These are phyloP conservation scores for Medicago arabica DNA, from an alignment of 306 rosid genomes.

Conservation along the genomic window DNA sequence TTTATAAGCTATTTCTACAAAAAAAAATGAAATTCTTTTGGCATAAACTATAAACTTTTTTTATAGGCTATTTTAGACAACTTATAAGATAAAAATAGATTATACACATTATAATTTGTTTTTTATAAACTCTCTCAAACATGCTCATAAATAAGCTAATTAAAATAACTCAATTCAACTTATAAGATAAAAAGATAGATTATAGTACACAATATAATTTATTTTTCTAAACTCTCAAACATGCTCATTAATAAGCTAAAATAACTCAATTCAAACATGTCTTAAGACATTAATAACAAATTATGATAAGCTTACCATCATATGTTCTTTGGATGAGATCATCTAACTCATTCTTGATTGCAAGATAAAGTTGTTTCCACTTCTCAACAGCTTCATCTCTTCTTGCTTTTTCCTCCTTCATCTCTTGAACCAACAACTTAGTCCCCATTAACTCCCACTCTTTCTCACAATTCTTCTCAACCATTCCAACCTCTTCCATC, in stretches of 20 bases:
- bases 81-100: not conserved
- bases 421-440: conserved; percentile 62
- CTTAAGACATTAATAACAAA: too few relatives aligned
- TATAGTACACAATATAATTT: not conserved
- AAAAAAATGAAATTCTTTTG: not conserved
- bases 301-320: conserved; percentile 38
- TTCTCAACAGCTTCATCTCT: conserved; percentile 90
- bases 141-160: not conserved
- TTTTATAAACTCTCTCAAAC: not conserved
- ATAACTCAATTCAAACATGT: not conserved
- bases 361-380: conserved; percentile 95
- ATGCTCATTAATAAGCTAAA: too few relatives aligned
- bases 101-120: not conserved
- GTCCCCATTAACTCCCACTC: conserved; percentile 62
- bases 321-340: conserved; percentile 89
- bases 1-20: not conserved
- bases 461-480: conserved; percentile 41
- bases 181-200: not conserved
- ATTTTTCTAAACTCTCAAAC: not conserved
- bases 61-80: not conserved
- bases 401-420: conserved; percentile 75
- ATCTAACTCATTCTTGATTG: conserved; percentile 87
- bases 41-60: too few relatives aligned
- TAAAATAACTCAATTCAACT: not conserved
- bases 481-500: conserved; percentile 39